Evolutionary conservation across 2,329 filamentous ascomycete genomes (phyloP), one percentile per base, ranked within the genome.

Genomic region (Colletotrichum theobromicola): DNA sequence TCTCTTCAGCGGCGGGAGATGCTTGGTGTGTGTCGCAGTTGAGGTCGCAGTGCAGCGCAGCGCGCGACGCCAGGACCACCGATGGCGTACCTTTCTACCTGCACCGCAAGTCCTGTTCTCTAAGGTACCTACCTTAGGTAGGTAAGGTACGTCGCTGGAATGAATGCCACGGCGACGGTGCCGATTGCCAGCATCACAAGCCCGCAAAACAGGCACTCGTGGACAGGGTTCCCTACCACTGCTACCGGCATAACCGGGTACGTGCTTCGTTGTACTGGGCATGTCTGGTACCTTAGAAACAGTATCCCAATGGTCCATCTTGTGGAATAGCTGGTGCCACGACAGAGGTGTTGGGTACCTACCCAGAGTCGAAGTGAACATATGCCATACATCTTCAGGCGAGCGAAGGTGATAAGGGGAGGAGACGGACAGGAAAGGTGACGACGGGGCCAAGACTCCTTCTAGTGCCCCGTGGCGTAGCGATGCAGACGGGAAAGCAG

Each of bases 221-320:
- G 61, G 34, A 35, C 30, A 37, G 21, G 24, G 24, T 50, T 58
- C 42, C 42, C 24, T 34, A 42, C n/a, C 35, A 21, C 18, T 70
- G 60, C 18, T 30, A 70, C 71, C 71, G 71, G 67, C 53, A 50
- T 37, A 60, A 64, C 67, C 67, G 71, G 50, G 50, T 30, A 74
- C 50, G 71, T 74, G 50, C 60, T 60, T 65, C n/a, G 10, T 15
- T 34, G 26, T 35, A 30, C 26, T 28, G 9, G 13, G 9, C n/a
- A n/a, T n/a, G n/a, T n/a, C n/a, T n/a, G n/a, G n/a, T n/a, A n/a
- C n/a, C n/a, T n/a, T n/a, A n/a, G n/a, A n/a, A n/a, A n/a, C n/a
- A n/a, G n/a, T n/a, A n/a, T n/a, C 24, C 26, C 26, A 16, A 26
- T 0, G n/a, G n/a, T 50, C 42, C 42, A 21, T 50, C 42, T n/a